phyloP scores from a whole-genome alignment of 345 rosid genomes.

The Hibiscus syriacus region DNA sequence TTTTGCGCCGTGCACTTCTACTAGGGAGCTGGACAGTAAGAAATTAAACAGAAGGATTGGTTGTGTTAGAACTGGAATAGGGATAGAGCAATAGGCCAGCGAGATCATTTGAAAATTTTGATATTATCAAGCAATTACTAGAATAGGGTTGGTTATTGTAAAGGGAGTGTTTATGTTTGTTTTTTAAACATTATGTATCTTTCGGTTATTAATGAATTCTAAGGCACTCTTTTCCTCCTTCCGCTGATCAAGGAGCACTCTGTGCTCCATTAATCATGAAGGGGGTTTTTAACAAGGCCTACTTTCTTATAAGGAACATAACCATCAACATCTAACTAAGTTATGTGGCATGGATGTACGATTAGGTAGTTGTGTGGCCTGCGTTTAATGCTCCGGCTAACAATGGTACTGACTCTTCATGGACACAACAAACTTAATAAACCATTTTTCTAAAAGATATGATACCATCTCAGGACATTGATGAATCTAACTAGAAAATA shows the following conservation, averaged over 20 bases:
- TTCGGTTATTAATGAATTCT: too few species aligned
- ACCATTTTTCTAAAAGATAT: background rate
- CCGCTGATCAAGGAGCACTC: too few species aligned
- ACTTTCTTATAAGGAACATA: too few species aligned
- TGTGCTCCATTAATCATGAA: too few species aligned
- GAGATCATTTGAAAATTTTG: slow-evolving; percentile 4
- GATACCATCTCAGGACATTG: background rate
- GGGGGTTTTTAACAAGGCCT: too few species aligned
- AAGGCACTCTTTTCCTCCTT: too few species aligned
- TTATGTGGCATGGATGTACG: background rate
- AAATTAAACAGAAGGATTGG: background rate
- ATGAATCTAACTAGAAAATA: background rate
- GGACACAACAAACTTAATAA: background rate
- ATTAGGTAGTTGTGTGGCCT: background rate
- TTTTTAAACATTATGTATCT: too few species aligned
- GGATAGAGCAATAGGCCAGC: slow-evolving; percentile 14
- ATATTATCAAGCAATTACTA: background rate
- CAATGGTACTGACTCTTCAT: background rate
- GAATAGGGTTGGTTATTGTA: too few species aligned
- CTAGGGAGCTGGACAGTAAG: slow-evolving; percentile 46
- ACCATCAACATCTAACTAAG: background rate
- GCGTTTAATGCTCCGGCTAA: background rate
- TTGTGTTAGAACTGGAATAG: background rate
- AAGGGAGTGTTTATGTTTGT: too few species aligned
- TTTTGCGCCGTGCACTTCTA: slow-evolving; percentile 91